Percentiles rank a stretch among this genome's conserved stretches.
These are phyloP conservation scores for Conoideocrella luteorostrata DNA, from an alignment of 2,329 filamentous ascomycete species.

Conservation along the genomic window DNA sequence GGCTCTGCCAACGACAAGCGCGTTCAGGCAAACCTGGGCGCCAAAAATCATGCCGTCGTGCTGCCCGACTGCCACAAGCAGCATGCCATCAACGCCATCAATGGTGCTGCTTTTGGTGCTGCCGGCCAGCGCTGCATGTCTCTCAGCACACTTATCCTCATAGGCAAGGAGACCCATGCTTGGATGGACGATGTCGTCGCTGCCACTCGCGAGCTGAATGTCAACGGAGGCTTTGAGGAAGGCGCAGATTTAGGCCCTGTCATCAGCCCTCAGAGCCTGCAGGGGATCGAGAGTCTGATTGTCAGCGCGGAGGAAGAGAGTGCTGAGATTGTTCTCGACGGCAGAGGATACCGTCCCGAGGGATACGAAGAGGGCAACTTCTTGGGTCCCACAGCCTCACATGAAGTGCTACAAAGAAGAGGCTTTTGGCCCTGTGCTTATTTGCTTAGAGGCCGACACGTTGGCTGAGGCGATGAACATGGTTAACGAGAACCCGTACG, in stretches of 20 bases:
- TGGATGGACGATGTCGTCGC: slow-evolving; percentile 76
- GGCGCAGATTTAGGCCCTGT: slow-evolving; percentile 79
- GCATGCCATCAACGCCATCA: slow-evolving; percentile 77
- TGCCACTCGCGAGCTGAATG: slow-evolving; percentile 63
- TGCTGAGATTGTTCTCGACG: slow-evolving; percentile 73
- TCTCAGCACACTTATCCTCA: slow-evolving; percentile 73
- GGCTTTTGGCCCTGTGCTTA: slow-evolving; percentile 79
- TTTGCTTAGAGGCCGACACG: slow-evolving; percentile 71
- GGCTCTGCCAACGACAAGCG: slow-evolving; percentile 82
- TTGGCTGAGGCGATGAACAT: slow-evolving; percentile 74
- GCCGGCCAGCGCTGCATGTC: slow-evolving; percentile 86
- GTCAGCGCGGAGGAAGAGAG: slow-evolving; percentile 72
- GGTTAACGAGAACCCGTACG: slow-evolving; percentile 82
- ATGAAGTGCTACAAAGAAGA: slow-evolving; percentile 84
- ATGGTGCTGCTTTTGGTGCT: slow-evolving; percentile 77
- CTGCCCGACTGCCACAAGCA: slow-evolving; percentile 87
- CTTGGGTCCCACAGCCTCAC: slow-evolving; percentile 69
- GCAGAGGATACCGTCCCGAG: slow-evolving; percentile 63
- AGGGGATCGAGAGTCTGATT: slow-evolving; percentile 71
- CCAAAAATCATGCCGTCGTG: slow-evolving; percentile 83
- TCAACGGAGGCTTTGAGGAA: slow-evolving; percentile 76
- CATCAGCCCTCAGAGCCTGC: slow-evolving; percentile 72
- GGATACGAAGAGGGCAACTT: slow-evolving; percentile 86
- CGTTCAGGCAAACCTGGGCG: slow-evolving; percentile 80
- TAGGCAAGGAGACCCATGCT: slow-evolving; percentile 77